Evolutionary conservation across 2,329 filamentous ascomycete genomes (phyloP), one percentile per base, ranked within the genome.

Genomic region (Trichoderma breve): DNA sequence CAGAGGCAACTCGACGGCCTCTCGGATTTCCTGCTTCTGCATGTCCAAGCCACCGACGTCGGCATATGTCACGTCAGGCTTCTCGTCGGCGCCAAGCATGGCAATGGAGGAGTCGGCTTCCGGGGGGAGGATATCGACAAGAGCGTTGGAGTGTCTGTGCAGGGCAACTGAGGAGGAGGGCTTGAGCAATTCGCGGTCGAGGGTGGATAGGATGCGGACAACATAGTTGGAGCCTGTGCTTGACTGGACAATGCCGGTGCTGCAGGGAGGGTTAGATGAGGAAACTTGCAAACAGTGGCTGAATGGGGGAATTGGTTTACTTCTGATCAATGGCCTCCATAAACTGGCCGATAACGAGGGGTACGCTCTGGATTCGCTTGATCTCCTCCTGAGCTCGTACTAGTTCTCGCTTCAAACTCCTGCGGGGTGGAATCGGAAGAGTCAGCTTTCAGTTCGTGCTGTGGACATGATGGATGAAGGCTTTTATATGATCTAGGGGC

Each of bases 321-420:
- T 98, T 99, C 84, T 99, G 96, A 82, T 99, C 96, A 80, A 99
- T 99, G 71, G 96, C 96, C 84, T 99, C 96, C 96, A 99, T 99
- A 81, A 99, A 99, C 84, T 99, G 96, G 73, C 96, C 96, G 81
- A 99, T 99, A 74, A 99, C 96, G 74, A 99, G 85, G 32, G 96
- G 96, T 70, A 99, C 96, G 82, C 94, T 98, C 86, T 99, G 96
- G 82, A 99, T 99, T 76, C 96, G 91, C 87, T 99, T 99, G 86
- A 99, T 99, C 86, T 99, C 96, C 83, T 99, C 96, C 82, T 99
- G 96, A 77, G 96, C 96, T 77, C 96, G 91, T 70, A 99, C 95
- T 66, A 99, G 89, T 86, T 99, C 96, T 77, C 96, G 91, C 88
- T 99, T 99, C 82, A 99, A 84, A 84, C 94, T 98, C 86, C 94